Conservation (phyloP, 1,284 basidiomycete genomes). For the Pisolithus thermaeus region DNA sequence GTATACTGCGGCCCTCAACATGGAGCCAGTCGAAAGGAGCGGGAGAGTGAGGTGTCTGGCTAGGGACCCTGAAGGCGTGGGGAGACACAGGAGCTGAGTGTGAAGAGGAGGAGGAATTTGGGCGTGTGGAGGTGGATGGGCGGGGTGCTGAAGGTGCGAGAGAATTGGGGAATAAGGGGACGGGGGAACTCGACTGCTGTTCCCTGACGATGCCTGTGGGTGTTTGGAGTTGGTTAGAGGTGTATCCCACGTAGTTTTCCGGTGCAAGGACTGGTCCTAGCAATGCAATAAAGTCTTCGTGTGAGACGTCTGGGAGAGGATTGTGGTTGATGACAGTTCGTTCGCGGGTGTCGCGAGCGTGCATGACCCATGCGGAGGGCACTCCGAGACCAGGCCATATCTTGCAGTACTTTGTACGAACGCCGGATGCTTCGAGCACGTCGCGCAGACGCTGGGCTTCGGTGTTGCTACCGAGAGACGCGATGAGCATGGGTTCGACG, state of each 20-base stretch:
- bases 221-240: constrained; percentile 11
- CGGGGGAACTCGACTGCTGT: constrained; percentile 29
- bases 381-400: constrained; percentile 64
- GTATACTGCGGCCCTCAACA: constrained; percentile 70
- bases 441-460: constrained; percentile 58
- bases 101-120: constrained; percentile 16
- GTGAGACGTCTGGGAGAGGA: constrained; percentile 74
- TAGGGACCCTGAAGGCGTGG: constrained; percentile 16
- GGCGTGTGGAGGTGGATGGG: constrained; percentile 19
- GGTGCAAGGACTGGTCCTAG: constrained; percentile 72
- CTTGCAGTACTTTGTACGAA: constrained; percentile 69
- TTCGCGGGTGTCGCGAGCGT: constrained; percentile 61
- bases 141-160: constrained; percentile 29
- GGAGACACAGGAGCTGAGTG: constrained; percentile 4
- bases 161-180: constrained; percentile 33
- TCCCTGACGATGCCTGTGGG: constrained; percentile 20
- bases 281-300: constrained; percentile 75
- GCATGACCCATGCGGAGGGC: constrained; percentile 75
- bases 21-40: constrained; percentile 82
- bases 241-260: constrained; percentile 53
- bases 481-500: constrained; percentile 65
- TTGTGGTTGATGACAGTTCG: constrained; percentile 78
- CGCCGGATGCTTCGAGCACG: constrained; percentile 61
- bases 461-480: constrained; percentile 64
- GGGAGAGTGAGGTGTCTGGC: constrained; percentile 46